Percentiles rank a stretch among this genome's conserved stretches.
Conservation (phyloP, 129 eudicot species). For the Pittosporum tobira region DNA sequence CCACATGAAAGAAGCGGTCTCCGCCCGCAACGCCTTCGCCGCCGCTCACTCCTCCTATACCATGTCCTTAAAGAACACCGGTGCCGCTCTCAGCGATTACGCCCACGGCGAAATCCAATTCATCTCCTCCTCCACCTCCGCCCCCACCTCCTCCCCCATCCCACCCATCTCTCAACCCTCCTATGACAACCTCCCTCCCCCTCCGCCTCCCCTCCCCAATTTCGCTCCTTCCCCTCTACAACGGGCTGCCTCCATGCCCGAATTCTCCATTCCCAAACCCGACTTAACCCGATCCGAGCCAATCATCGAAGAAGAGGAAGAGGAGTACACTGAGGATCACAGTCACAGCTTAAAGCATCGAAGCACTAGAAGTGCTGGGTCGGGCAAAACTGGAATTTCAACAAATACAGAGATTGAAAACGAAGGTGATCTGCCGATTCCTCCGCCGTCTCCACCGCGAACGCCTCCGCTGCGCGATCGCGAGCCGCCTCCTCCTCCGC, state of each 20-base stretch:
- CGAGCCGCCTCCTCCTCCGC: conserved; percentile 40
- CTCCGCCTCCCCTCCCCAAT: conserved; percentile 30
- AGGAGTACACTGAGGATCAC: conserved; percentile 31
- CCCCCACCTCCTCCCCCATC: conserved; percentile 7
- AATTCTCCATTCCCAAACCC: conserved; percentile 32
- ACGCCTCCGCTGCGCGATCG: conserved; percentile 15
- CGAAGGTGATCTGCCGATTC: conserved; percentile 8
- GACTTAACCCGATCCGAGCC: conserved; percentile 33
- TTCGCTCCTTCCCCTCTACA: conserved; percentile 40
- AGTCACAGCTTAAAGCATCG: conserved; percentile 25
- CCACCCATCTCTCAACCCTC: conserved; percentile 29
- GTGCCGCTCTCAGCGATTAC: conserved; percentile 88
- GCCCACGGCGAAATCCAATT: conserved; percentile 66
- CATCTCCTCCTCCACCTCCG: conserved; percentile 12
- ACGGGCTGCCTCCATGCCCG: conserved; percentile 71
- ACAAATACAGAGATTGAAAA: conserved; percentile 1
- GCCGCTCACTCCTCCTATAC: conserved; percentile 82
- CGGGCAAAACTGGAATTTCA: neutral
- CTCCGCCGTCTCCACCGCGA: conserved; percentile 40
- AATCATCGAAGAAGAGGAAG: conserved; percentile 57
- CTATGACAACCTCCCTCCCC: conserved; percentile 30
- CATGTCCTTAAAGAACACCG: conserved; percentile 71
- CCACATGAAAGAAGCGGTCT: conserved; percentile 63
- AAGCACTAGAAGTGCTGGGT: neutral
- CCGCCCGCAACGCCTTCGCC: conserved; percentile 81